Evolutionary conservation across 2,329 filamentous ascomycete genomes (phyloP).

Genomic region (Bimuria novae-zelandiae): DNA sequence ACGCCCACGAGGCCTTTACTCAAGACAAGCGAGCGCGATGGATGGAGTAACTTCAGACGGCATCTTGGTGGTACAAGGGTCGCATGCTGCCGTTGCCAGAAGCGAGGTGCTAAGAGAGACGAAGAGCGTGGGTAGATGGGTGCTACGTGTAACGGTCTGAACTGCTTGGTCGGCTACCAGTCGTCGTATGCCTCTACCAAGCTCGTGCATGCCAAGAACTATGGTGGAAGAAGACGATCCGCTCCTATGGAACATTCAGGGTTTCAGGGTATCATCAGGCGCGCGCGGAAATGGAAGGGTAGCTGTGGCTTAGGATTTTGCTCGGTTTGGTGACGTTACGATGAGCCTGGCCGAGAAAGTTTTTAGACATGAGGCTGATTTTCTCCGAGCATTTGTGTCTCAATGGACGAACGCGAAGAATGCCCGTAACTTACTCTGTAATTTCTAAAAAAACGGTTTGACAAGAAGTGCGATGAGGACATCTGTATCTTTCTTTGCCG

Average conservation of each 20-base stretch:
- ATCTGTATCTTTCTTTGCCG: too few relatives aligned
- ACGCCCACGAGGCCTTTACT: neutral
- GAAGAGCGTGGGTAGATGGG: neutral
- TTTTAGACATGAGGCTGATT: too few relatives aligned
- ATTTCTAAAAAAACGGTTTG: too few relatives aligned
- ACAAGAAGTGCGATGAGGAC: too few relatives aligned
- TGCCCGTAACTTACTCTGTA: too few relatives aligned
- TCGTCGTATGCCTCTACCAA: neutral
- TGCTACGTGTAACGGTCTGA: conserved; percentile 1
- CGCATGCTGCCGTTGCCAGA: neutral
- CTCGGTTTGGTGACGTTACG: neutral
- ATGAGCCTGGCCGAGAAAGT: neutral
- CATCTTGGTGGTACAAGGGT: neutral
- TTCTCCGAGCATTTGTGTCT: too few relatives aligned
- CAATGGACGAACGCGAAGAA: too few relatives aligned
- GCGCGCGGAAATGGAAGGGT: neutral
- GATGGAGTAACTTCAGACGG: neutral
- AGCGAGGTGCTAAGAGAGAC: neutral
- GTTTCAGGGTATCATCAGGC: neutral
- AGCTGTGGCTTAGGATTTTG: neutral
- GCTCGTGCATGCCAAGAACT: neutral
- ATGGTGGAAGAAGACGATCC: neutral
- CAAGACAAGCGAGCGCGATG: neutral
- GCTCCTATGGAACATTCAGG: neutral
- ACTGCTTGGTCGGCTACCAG: neutral